Evolutionary conservation across 495 filamentous ascomycete species (phyloP), one percentile per base, ranked within the genome.

Genomic region (Astrothelium macrocarpum): DNA sequence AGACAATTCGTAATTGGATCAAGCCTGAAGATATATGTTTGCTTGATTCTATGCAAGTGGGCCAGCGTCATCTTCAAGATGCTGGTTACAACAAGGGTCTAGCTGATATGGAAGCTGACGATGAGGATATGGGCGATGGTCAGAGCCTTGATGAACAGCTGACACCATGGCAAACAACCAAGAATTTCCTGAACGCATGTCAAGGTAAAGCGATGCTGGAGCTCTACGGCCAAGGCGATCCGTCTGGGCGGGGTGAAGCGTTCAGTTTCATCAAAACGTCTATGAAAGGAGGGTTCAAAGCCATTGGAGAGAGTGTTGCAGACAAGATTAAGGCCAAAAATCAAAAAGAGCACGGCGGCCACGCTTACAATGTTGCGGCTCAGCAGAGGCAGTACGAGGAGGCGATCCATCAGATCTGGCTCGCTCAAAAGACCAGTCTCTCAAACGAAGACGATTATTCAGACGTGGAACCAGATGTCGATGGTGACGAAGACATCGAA

Each of bases 201-300:
- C 85, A 91, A 68, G 90, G 91, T 32, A 99, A 99, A 73, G 94
- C 94, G 10, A 99, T 99, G 94, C 82, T 99, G 53, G 85, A 89
- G 64, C 84, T 99, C 11, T 90, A 97, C 68, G 94, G 94, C 20
- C 87, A 92, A 66, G 94, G 95, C 32, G 94, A 99, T 71, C 94
- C 94, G n/a, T 94, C 91, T 9, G 90, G 91, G 12, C 88, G 90
- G 67, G 94, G 94, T 1, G 86, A 95, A 62, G 94, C 90, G 1
- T 93, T 97, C 78, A 96, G 87, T 72, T 96, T 97, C 73, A 87
- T 99, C 67, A 89, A 91, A 69, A 96, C 90, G 0, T 95, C 90
- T 14, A 99, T 99, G 94, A 99, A 99, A 74, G 94, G 94, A 56
- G 94, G 94, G 1, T 99, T 94, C 76, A 90, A 95, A 68, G 88